Evolutionary conservation across 495 filamentous ascomycete genomes (phyloP), one percentile per base, ranked within the genome.

Genomic region (Hypoxylon perforatum): DNA sequence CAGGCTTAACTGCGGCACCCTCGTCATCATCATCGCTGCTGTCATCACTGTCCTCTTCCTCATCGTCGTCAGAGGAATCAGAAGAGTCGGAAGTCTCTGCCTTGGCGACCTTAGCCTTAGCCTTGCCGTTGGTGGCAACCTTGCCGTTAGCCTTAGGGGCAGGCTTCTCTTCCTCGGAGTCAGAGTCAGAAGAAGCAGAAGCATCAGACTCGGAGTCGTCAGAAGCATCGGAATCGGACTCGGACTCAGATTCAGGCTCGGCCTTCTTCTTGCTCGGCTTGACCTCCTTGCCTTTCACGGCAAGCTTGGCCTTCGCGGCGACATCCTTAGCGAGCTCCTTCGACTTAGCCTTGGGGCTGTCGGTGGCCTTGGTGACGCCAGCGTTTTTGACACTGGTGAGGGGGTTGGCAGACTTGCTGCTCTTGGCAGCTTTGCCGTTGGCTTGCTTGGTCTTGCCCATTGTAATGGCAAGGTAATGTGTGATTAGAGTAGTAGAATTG

Each of bases 361-460:
- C 74, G 45, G 71, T 70, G 54, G 78, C 63, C 73, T 85, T 84
- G 74, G 78, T 78, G 46, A 78, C 69, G 44, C 72, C 66, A 5
- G 72, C 67, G 28, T 75, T 80, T 70, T 81, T 81, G 57, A 76
- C 74, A 17, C 51, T 57, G 47, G 69, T 70, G 63, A 77, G 76
- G 38, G 74, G 70, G 57, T 77, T 74, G 49, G 75, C 42, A 63
- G 75, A 63, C 63, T 72, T 79, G 49, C 66, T 51, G 57, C 70
- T 66, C 69, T 79, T 79, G 49, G 68, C 57, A 57, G 69, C 69
- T 66, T 79, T 78, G 77, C 73, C 75, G 70, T 82, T 82, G 74
- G 77, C 72, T 61, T 82, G 78, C 75, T 85, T 85, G 42, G 79
- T 73, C 78, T 87, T 87, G 75, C 79, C 85, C 86, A 88, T 89